Percentiles rank a stretch among this genome's conserved stretches.
These are phyloP conservation scores for Byssothecium circinans DNA, from an alignment of 2,329 filamentous ascomycete species.

Conservation along the genomic window DNA sequence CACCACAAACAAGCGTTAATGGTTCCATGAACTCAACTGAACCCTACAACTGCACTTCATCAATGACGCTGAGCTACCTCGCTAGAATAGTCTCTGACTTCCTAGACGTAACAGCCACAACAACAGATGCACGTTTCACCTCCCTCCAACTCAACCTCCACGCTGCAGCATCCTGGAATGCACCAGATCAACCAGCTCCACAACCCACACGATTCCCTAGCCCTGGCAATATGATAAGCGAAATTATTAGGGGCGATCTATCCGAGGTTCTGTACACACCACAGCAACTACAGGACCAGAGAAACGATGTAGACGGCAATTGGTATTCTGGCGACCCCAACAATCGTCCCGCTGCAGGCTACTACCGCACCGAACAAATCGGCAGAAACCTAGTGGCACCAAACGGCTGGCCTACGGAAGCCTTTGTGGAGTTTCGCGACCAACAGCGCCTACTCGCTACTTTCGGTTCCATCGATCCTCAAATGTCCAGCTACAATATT, in stretches of 20 bases:
- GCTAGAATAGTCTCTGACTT: constrained; percentile 56
- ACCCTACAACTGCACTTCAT: constrained; percentile 56
- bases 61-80: constrained; percentile 55
- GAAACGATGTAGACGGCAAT: constrained; percentile 58
- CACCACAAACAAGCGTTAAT: constrained; percentile 21
- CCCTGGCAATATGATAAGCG: constrained; percentile 49
- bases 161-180: constrained; percentile 47
- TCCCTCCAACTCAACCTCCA: constrained; percentile 63
- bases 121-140: constrained; percentile 56
- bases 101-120: constrained; percentile 56
- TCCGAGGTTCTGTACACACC: constrained; percentile 59
- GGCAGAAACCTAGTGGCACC: constrained; percentile 51
- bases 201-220: constrained; percentile 50
- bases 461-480: constrained; percentile 60
- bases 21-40: constrained; percentile 51
- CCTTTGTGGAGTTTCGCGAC: constrained; percentile 58
- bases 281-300: constrained; percentile 51
- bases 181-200: constrained; percentile 47
- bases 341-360: constrained; percentile 54
- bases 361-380: constrained; percentile 51
- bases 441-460: constrained; percentile 58
- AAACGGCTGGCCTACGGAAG: constrained; percentile 66
- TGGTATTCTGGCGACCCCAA: constrained; percentile 54
- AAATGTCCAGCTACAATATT: constrained; percentile 60
- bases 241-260: constrained; percentile 52